Evolutionary conservation across 352 stramenopile species (phyloP).

Genomic region (Phytopythium cucurbitacearum): DNA sequence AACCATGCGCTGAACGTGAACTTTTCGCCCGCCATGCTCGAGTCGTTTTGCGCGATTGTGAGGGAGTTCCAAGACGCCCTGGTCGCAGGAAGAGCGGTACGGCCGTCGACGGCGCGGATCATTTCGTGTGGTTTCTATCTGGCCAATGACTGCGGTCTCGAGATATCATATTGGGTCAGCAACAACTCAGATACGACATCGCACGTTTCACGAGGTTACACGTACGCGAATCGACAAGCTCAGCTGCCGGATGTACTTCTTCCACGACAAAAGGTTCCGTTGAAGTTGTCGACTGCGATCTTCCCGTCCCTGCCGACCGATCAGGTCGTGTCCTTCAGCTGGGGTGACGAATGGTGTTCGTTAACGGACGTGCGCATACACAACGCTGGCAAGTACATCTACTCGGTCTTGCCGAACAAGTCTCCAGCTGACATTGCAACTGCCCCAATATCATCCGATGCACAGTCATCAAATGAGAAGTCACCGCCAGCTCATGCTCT

Average conservation of each 20-base stretch:
- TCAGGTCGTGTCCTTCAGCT: slow-evolving; percentile 74
- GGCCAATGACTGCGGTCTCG: slow-evolving; percentile 57
- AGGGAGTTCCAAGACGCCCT: slow-evolving; percentile 58
- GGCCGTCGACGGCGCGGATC: slow-evolving; percentile 48
- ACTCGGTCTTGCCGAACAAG: slow-evolving; percentile 45
- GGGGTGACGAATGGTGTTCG: slow-evolving; percentile 66
- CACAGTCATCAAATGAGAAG: neutral
- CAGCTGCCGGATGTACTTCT: slow-evolving; percentile 37
- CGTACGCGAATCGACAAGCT: slow-evolving; percentile 44
- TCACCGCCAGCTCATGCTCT: slow-evolving; percentile 19
- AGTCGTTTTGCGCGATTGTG: slow-evolving; percentile 49
- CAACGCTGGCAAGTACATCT: slow-evolving; percentile 73
- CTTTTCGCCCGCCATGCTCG: slow-evolving; percentile 56
- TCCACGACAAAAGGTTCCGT: slow-evolving; percentile 49
- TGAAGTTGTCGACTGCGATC: slow-evolving; percentile 68
- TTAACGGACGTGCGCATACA: slow-evolving; percentile 76
- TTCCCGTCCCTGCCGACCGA: slow-evolving; percentile 65
- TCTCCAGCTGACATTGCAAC: slow-evolving; percentile 11
- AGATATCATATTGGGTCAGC: slow-evolving; percentile 43
- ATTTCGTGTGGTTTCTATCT: slow-evolving; percentile 83
- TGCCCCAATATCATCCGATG: slow-evolving; percentile 1
- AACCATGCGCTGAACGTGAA: slow-evolving; percentile 64
- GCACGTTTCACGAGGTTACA: slow-evolving; percentile 40
- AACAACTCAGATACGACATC: slow-evolving; percentile 1
- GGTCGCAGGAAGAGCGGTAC: slow-evolving; percentile 8